Evolutionary conservation across 495 filamentous ascomycete genomes (phyloP).

Genomic region (Elaphomyces granulatus): DNA sequence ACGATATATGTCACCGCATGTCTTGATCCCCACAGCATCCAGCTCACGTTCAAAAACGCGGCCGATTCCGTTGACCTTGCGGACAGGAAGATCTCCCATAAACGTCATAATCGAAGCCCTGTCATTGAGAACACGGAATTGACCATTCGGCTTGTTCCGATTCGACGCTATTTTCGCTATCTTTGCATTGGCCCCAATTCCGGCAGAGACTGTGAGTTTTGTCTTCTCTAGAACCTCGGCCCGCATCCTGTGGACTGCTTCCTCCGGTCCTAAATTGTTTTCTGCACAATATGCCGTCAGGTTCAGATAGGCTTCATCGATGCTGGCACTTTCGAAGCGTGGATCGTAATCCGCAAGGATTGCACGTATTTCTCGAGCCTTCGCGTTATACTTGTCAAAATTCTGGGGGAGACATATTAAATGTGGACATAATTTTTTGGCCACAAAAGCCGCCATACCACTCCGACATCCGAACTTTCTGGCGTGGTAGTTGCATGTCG

Average conservation of each 20-base stretch:
- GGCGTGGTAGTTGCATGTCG: constrained; percentile 90
- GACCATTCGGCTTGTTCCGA: constrained; percentile 91
- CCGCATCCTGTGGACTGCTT: constrained; percentile 62
- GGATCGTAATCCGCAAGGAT: constrained; percentile 78
- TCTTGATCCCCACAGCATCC: constrained; percentile 71
- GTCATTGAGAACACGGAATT: constrained; percentile 61
- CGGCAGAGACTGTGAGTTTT: constrained; percentile 81
- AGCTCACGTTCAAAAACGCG: constrained; percentile 91
- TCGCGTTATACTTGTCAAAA: constrained; percentile 81
- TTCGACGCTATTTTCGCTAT: constrained; percentile 93
- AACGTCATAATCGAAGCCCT: constrained; percentile 64
- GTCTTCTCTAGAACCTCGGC: constrained; percentile 61
- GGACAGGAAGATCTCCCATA: constrained; percentile 65
- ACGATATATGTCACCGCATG: constrained; percentile 75
- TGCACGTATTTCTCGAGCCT: constrained; percentile 75
- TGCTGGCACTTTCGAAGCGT: constrained; percentile 80
- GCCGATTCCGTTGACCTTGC: constrained; percentile 89
- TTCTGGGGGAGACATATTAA: constrained; percentile 72
- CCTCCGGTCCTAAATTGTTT: constrained; percentile 52
- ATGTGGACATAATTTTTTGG: constrained; percentile 82
- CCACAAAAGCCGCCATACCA: constrained; percentile 93
- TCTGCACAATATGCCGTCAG: constrained; percentile 74
- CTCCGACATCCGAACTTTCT: constrained; percentile 80
- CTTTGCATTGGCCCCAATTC: constrained; percentile 84
- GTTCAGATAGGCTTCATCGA: constrained; percentile 94